Conservation (phyloP, 306 rosid genomes). For the Neltuma alba region DNA sequence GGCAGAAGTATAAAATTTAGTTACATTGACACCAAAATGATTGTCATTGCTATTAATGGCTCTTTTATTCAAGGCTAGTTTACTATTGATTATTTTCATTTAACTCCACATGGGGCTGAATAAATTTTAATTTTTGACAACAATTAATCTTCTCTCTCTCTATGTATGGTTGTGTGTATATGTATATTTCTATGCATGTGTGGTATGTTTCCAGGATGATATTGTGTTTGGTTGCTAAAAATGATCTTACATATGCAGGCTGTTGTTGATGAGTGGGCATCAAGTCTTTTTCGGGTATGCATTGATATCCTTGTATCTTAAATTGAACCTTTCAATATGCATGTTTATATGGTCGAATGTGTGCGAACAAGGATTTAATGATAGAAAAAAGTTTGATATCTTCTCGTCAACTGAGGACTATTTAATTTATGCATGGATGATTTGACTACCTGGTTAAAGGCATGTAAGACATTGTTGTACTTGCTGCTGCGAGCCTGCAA, state of each 20-base stretch:
- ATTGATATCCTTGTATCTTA: conserved; percentile 33
- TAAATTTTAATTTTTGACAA: background rate
- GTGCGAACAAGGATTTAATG: background rate
- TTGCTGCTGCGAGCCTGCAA: background rate
- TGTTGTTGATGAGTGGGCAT: conserved; percentile 97
- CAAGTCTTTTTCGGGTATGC: conserved; percentile 95
- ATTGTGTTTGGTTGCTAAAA: conserved; percentile 24
- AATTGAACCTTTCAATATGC: background rate
- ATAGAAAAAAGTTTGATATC: background rate
- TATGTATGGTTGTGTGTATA: background rate
- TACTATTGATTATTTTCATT: background rate
- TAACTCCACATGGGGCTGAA: background rate
- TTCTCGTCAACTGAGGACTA: background rate
- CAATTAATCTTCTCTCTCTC: background rate
- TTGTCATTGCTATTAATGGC: background rate
- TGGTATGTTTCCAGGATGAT: conserved; percentile 6
- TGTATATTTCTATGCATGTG: background rate
- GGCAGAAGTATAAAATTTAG: conserved; percentile 3
- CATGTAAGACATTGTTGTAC: background rate
- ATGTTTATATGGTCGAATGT: conserved; percentile 24
- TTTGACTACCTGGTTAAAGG: conserved; percentile 7
- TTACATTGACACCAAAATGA: background rate
- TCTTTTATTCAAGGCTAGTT: background rate
- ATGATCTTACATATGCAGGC: conserved; percentile 61
- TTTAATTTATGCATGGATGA: background rate